Base-by-base conservation (phyloP, 2,329 filamentous ascomycete species). In the Colletotrichum sansevieriae region DNA sequence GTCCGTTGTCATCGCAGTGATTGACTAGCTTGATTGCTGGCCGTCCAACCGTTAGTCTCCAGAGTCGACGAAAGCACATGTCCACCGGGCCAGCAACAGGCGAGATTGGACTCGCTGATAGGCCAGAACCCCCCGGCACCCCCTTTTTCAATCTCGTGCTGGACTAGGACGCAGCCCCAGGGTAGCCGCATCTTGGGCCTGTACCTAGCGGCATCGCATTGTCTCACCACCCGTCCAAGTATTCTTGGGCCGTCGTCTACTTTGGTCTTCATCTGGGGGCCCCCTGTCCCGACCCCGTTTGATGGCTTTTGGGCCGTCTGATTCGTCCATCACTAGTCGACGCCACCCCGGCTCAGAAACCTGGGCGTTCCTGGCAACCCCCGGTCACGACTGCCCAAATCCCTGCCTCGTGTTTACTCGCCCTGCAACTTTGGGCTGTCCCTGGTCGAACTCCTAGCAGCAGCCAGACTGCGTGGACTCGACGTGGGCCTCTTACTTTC, bases 351-450 rank as follows among this genome's bases (percentile, higher is more conserved):
- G 49, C 44, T 37, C 41, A 41, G 13, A 10, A 39, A 51, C 61
- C 35, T 44, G 56, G 66, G 11, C 43, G 55, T 56, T 51, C 56
- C 66, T 66, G 62, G 62, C 29, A 37, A 46, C 37, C 61, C 59
- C 62, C 43, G 10, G 62, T 69, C 55, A 33, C 62, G 66, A 66
- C 60, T 65, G 47, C 51, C 46, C 54, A 7, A 41, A 65, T 60
- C 69, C 69, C 69, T 70, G 62, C 54, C 69, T 71, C 69, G 66
- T 70, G 68, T 70, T 70, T 70, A 60, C 65, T 69, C 60, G 46
- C 64, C 64, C 64, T 69, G 68, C 68, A 41, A 63, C 41, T 47
- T 37, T 55, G 54, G 57, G 63, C 57, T 55, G 67, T 63, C 47
- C 63, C 65, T 61, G 55, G 62, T 65, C 62, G 62, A 2, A 51